phyloP scores from a whole-genome alignment of 139 green algal genomes.

The Volvox africanus region DNA sequence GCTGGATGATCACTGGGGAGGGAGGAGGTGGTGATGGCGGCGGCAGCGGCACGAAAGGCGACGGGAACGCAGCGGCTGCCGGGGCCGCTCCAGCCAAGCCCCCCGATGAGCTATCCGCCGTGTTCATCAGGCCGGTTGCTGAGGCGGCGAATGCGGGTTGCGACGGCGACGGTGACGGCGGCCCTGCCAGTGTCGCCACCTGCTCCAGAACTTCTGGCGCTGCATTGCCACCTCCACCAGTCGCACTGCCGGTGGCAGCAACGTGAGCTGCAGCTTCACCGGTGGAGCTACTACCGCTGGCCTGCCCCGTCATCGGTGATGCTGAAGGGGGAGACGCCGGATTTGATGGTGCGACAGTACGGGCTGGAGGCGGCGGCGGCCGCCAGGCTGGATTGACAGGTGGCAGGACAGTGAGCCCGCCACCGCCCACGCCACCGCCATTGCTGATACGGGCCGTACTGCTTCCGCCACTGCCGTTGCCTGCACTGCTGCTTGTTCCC shows the following conservation, averaged over 20 bases:
- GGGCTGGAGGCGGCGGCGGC: constrained; percentile 16
- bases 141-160: not conserved
- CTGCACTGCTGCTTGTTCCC: not conserved
- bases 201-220: not conserved
- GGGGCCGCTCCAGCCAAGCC: not conserved
- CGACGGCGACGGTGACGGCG: not conserved
- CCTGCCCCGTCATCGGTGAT: not conserved
- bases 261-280: not conserved
- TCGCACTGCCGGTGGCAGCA: not conserved
- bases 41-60: not conserved
- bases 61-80: not conserved
- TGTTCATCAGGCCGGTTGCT: not conserved
- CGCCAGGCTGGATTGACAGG: constrained; percentile 25
- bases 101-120: not conserved
- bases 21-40: not conserved
- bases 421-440: not conserved
- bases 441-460: not conserved
- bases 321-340: not conserved
- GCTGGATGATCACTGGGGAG: not conserved
- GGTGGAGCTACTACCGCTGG: too few relatives aligned
- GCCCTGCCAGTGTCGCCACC: not conserved
- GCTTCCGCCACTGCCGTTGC: not conserved
- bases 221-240: not conserved
- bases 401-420: constrained; percentile 14
- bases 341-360: not conserved